A percentile compares a stretch with the other conserved stretches of the same genome.
Evolutionary conservation across 2,329 filamentous ascomycete genomes (phyloP).

Genomic region (Colletotrichum phormii): DNA sequence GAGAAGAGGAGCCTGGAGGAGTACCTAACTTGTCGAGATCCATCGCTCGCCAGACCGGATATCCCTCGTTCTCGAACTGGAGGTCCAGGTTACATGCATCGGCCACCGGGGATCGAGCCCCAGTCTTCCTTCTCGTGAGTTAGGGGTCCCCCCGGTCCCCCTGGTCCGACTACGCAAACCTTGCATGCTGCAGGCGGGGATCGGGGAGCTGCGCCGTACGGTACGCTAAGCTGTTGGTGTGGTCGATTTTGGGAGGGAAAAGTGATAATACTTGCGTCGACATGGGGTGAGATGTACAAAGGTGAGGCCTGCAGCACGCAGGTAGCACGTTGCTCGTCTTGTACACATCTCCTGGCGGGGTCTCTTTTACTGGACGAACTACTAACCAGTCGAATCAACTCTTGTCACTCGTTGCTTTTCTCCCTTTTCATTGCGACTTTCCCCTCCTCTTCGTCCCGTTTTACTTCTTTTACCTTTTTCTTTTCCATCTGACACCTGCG

Average conservation of each 20-base stretch:
- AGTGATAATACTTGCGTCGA: background rate
- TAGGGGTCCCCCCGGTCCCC: slow-evolving; percentile 4
- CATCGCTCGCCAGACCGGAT: background rate
- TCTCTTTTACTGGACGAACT: background rate
- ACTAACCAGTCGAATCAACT: background rate
- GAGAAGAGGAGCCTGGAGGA: background rate
- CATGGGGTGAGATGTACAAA: background rate
- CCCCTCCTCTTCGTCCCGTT: background rate
- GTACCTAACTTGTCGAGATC: background rate
- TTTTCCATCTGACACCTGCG: slow-evolving; percentile 7
- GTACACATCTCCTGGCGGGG: background rate
- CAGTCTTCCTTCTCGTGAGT: background rate
- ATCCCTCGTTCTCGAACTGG: slow-evolving; percentile 4
- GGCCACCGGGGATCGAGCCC: background rate
- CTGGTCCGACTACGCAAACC: background rate
- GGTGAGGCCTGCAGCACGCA: background rate
- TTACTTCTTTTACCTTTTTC: background rate
- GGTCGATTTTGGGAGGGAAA: background rate
- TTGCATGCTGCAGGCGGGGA: slow-evolving; percentile 7
- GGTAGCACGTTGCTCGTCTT: background rate
- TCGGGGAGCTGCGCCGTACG: slow-evolving; percentile 21
- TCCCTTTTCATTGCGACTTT: slow-evolving; percentile 15
- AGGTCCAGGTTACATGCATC: slow-evolving; percentile 14
- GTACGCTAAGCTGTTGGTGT: background rate
- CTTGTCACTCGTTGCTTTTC: slow-evolving; percentile 4